A percentile compares a stretch with the other conserved stretches of the same genome.
Conservation (phyloP, 345 rosid genomes). For the Garcia nutans region DNA sequence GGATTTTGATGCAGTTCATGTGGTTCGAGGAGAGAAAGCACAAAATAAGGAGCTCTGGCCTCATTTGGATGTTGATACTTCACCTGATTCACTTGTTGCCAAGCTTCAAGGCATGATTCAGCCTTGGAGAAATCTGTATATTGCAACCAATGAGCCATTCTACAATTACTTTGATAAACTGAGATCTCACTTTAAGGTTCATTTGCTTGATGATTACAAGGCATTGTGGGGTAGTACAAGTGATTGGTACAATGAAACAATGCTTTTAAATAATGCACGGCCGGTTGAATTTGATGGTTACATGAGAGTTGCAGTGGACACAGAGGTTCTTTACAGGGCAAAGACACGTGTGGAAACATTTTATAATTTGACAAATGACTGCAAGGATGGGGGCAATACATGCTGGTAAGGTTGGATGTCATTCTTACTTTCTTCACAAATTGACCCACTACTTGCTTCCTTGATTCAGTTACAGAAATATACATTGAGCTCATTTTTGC, state of each 20-base stretch:
- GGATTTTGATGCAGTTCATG: constrained; percentile 89
- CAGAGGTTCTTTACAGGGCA: constrained; percentile 76
- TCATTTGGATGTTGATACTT: constrained; percentile 75
- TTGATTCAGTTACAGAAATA: constrained; percentile 23
- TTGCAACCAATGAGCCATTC: constrained; percentile 83
- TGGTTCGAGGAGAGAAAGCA: constrained; percentile 90
- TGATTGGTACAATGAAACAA: constrained; percentile 90
- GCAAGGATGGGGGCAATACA: constrained; percentile 90
- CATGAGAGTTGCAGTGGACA: constrained; percentile 96
- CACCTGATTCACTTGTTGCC: constrained; percentile 62
- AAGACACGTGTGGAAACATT: constrained; percentile 84
- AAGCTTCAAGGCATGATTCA: constrained; percentile 62
- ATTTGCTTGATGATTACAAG: constrained; percentile 79
- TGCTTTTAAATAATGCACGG: constrained; percentile 54
- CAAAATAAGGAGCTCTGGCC: constrained; percentile 86
- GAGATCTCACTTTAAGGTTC: constrained; percentile 84
- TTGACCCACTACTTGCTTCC: constrained; percentile 16
- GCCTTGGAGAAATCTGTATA: constrained; percentile 74
- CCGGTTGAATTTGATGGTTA: constrained; percentile 87
- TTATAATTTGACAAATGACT: constrained; percentile 76
- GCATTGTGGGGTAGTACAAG: constrained; percentile 74
- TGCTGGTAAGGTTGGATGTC: constrained; percentile 51
- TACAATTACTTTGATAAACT: constrained; percentile 85
- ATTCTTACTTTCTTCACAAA: constrained; percentile 11
- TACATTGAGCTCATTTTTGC: constrained; percentile 18